These are phyloP conservation scores for Phaeosphaeria sp. DNA, from an alignment of 2,329 filamentous ascomycete species.

Conservation along the genomic window DNA sequence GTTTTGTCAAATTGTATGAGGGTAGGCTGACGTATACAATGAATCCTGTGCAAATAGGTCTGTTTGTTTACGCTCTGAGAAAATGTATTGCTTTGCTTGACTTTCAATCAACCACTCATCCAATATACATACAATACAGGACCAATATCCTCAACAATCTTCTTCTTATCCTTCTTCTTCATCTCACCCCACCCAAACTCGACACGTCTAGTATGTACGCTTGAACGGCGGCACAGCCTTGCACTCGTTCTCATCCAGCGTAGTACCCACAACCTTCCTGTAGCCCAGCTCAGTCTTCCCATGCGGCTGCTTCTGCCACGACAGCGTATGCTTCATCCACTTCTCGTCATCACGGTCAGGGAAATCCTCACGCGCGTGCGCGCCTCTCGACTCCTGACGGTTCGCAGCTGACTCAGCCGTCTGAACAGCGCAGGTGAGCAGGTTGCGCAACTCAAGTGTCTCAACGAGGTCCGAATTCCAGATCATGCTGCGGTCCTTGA, in stretches of 20 bases:
- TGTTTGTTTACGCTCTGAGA: slow-evolving; percentile 3
- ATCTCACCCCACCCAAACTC: background rate
- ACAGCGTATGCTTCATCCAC: slow-evolving; percentile 99
- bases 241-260: slow-evolving; percentile 95
- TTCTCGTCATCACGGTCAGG: slow-evolving; percentile 93
- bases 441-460: slow-evolving; percentile 92
- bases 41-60: too few species aligned
- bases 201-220: slow-evolving; percentile 75
- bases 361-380: slow-evolving; percentile 95
- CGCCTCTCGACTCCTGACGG: slow-evolving; percentile 96
- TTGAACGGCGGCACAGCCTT: slow-evolving; percentile 96
- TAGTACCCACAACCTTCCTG: slow-evolving; percentile 80
- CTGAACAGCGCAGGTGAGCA: slow-evolving; percentile 96
- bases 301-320: slow-evolving; percentile 93
- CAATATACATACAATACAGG: slow-evolving; percentile 48
- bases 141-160: slow-evolving; percentile 11
- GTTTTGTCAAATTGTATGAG: too few species aligned
- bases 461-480: slow-evolving; percentile 98
- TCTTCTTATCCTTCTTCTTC: slow-evolving; percentile 7
- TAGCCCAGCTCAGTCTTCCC: slow-evolving; percentile 86
- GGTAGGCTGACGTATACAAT: too few species aligned
- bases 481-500: slow-evolving; percentile 99
- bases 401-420: slow-evolving; percentile 89
- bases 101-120: slow-evolving; percentile 24
- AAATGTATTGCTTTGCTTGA: slow-evolving; percentile 12